Percentiles rank a stretch among this genome's conserved stretches.
Evolutionary conservation across 371 early-diverging fungal species (phyloP).

Genomic region (Sporodiniella umbellata): DNA sequence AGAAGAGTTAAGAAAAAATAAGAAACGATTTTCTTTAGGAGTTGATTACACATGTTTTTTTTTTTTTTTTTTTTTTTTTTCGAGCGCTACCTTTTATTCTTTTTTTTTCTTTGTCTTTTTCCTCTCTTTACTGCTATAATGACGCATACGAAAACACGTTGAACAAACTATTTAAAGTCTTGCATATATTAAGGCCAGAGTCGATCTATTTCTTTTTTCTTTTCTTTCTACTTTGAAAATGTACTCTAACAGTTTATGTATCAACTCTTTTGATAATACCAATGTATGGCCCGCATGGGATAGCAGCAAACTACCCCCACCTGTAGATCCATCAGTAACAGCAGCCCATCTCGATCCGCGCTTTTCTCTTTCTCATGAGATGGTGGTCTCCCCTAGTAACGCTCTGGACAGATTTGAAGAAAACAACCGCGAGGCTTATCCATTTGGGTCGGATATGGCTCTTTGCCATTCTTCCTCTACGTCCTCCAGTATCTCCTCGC

Average conservation of each 20-base stretch:
- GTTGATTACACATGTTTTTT: too few species aligned
- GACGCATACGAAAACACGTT: background rate
- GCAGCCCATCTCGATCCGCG: background rate
- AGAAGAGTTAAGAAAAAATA: too few species aligned
- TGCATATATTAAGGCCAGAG: conserved; percentile 1
- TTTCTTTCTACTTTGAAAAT: background rate
- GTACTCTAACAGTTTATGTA: background rate
- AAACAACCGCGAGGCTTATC: too few species aligned
- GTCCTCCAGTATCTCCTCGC: conserved; percentile 1
- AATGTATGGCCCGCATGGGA: background rate
- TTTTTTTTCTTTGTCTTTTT: background rate
- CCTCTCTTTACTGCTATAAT: too few species aligned
- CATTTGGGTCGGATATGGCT: background rate
- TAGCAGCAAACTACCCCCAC: background rate
- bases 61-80: too few species aligned
- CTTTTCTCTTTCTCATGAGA: background rate
- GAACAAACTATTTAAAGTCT: background rate
- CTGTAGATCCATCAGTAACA: background rate
- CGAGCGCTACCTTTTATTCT: too few species aligned
- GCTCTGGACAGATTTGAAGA: too few species aligned
- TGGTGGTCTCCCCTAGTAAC: background rate
- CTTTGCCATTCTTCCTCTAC: background rate
- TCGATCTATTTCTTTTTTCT: background rate
- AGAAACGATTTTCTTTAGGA: too few species aligned
- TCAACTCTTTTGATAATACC: background rate